phyloP scores from a whole-genome alignment of 2,329 filamentous ascomycete species.

The Ceratocystiopsis minuta region DNA sequence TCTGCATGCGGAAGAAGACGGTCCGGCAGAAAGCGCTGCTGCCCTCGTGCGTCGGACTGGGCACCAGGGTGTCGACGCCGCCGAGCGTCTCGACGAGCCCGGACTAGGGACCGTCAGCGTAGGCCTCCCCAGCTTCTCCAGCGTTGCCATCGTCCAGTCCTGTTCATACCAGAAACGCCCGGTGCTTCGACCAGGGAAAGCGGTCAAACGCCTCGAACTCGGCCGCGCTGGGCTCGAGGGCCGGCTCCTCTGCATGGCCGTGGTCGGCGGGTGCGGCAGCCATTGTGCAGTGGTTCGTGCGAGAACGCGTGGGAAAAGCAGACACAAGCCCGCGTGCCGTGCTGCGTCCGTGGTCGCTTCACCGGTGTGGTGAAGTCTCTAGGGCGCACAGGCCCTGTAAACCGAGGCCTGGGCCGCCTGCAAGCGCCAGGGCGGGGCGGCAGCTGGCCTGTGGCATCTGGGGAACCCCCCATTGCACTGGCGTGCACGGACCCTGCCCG shows the following conservation, averaged over 20 bases:
- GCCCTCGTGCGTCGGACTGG: conserved; percentile 9
- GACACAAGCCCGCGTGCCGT: too few relatives aligned
- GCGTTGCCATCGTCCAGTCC: neutral
- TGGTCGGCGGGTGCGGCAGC: neutral
- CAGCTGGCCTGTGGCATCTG: too few relatives aligned
- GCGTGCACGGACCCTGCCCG: neutral
- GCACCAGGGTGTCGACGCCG: conserved; percentile 8
- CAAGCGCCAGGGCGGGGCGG: neutral
- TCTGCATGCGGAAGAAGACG: conserved; percentile 10
- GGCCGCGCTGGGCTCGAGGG: neutral
- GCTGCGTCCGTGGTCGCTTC: neutral
- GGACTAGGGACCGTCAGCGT: conserved; percentile 5
- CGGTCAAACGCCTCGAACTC: conserved; percentile 10
- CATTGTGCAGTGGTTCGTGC: neutral
- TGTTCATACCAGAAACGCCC: conserved; percentile 8
- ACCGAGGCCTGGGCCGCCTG: conserved; percentile 2
- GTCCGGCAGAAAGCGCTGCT: conserved; percentile 10
- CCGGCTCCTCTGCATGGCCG: too few relatives aligned
- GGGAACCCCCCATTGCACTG: too few relatives aligned
- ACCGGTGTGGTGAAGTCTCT: neutral
- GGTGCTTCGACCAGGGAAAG: conserved; percentile 10
- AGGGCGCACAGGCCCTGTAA: neutral
- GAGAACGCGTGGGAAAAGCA: too few relatives aligned
- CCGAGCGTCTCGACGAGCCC: conserved; percentile 11
- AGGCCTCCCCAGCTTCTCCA: too few relatives aligned